Base-by-base conservation (phyloP, 2,329 filamentous ascomycete species). In the Colletotrichum spinosum region DNA sequence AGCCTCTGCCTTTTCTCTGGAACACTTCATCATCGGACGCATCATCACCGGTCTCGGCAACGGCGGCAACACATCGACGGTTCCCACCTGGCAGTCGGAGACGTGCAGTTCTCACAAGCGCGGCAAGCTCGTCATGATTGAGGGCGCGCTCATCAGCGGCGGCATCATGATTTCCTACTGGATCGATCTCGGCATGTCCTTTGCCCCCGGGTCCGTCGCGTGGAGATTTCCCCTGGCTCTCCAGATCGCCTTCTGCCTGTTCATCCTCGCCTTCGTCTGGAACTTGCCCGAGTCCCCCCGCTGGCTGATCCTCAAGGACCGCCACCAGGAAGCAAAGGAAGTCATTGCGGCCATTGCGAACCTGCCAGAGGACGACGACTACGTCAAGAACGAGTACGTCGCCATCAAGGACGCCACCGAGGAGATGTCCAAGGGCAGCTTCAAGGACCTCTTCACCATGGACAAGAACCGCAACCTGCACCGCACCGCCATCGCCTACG, bases 191-290 rank as follows among this genome's bases (percentile, higher is more conserved):
- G 86, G 85, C 17, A 79, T 87, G 68, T 84, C 82, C 3, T 87
- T 85, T 68, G 79, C 82, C 4, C 83, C 78, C 1, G 79, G 79
- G 51, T 81, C 80, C 10, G 79, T 85, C 33, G 76, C 81, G 0
- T 87, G 88, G 88, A 80, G 88, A 2, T 89, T 90, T 72, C 88
- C 88, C 0, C 78, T 90, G 15, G 84, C 82, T 2, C 84, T 87
- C 71, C 84, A 86, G 69, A 81, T 88, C 35, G 69, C 84, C 33
- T 90, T 90, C 71, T 86, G 86, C 35, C 11, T 89, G 8, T 81
- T 89, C 65, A 87, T 90, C 51, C 74, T 90, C 11, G 64, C 73
- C 2, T 81, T 84, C 54, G 82, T 88, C 54, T 78, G 85, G 72
- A 77, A 78, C 60, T 74, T 88, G 5, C 86, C 86, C 13, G 86